Evolutionary conservation across 768 basidiomycete species (phyloP).

Genomic region (Melanogaster broomeanus): DNA sequence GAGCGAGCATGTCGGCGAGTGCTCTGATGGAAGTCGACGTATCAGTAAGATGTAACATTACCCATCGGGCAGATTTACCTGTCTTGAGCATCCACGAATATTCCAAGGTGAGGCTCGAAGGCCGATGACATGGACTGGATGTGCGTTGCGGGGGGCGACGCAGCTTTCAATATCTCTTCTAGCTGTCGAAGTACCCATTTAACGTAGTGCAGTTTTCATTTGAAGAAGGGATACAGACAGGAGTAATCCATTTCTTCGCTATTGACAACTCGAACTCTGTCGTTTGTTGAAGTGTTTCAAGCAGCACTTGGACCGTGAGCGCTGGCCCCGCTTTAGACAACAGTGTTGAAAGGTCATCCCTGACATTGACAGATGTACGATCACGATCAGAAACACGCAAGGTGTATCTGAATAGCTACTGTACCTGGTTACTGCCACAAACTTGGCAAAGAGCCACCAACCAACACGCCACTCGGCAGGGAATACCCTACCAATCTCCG

Average conservation of each 20-base stretch:
- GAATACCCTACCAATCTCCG: slow-evolving; percentile 83
- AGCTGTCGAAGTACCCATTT: slow-evolving; percentile 42
- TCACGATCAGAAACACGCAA: background rate
- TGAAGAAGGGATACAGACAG: slow-evolving; percentile 46
- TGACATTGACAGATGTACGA: slow-evolving; percentile 26
- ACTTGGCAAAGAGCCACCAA: slow-evolving; percentile 79
- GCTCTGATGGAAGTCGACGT: slow-evolving; percentile 48
- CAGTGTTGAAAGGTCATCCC: slow-evolving; percentile 82
- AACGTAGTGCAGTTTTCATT: background rate
- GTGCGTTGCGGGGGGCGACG: slow-evolving; percentile 52
- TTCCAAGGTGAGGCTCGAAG: slow-evolving; percentile 89
- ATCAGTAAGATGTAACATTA: background rate
- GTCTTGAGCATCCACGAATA: slow-evolving; percentile 97
- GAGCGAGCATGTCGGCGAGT: slow-evolving; percentile 86
- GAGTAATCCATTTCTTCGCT: slow-evolving; percentile 77
- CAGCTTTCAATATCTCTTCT: slow-evolving; percentile 60
- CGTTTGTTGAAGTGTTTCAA: slow-evolving; percentile 86
- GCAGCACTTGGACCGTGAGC: slow-evolving; percentile 72
- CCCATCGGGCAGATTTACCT: slow-evolving; percentile 56
- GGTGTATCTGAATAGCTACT: background rate
- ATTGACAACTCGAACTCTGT: slow-evolving; percentile 87
- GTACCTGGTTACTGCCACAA: slow-evolving; percentile 89
- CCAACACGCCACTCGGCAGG: slow-evolving; percentile 86
- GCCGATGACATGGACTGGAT: slow-evolving; percentile 77
- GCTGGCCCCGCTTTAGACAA: slow-evolving; percentile 76